Evolutionary conservation across 2,329 filamentous ascomycete genomes (phyloP), one percentile per base, ranked within the genome.

Genomic region (Stromatinia cepivora): DNA sequence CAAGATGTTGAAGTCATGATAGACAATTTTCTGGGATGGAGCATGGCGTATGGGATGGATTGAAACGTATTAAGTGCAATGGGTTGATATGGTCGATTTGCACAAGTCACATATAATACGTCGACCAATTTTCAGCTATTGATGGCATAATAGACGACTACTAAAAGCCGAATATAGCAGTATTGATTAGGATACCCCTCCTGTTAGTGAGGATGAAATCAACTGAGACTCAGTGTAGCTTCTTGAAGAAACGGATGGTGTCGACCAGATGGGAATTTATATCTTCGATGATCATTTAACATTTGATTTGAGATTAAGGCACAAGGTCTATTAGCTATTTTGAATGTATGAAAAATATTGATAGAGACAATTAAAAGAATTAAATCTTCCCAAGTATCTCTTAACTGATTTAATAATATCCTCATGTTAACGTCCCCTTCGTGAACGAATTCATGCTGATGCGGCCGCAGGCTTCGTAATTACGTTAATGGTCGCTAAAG

Each of bases 1-100:
- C 81, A 95, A 94, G 83, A 82, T 93, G 79, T 79, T 91, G 76
- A 89, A 90, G 79, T 90, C 88, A 71, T 90, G 83, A 86, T 39
- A 53, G 17, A 25, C 17, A 45, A 59, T 22, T 34, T 69, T 61
- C 25, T 56, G 46, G 53, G 39, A 22, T 34, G 67, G 53, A 54
- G 61, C 36, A 64, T 58, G 67, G 61, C 62, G 58, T 54, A 66
- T 53, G 66, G 58, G 48, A 54, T 42, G 25, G 28, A 25, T 52
- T 64, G 61, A 48, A 52, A 52, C 22, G 22, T 17, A 64, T 52
- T 52, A 34, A 52, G 42, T n/a, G 25, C 17, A 45, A 34, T 34
- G 39, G n/a, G 20, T 15, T 15, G 25, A 46, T 61, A 46, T 46
- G 58, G 58, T 61, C 15, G 25, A 61, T 20, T 39, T 64, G 31